These are phyloP conservation scores for Centella asiatica DNA, from an alignment of 129 eudicot species.

Conservation along the genomic window DNA sequence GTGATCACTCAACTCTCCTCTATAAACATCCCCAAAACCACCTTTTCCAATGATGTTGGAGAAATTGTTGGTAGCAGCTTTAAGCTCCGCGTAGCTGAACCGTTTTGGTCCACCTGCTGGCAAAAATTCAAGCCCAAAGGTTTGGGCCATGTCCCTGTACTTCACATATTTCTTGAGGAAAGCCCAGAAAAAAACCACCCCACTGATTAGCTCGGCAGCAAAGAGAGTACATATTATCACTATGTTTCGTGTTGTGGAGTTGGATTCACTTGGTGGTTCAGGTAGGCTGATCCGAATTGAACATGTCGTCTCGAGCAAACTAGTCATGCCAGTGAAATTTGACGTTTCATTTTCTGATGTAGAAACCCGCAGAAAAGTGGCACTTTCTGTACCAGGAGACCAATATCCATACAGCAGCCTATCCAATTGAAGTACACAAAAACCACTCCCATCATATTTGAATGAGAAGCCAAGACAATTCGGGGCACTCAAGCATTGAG, in stretches of 20 bases:
- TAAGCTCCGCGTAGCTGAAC: constrained; percentile 69
- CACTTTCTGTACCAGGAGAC: constrained; percentile 60
- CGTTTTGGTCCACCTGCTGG: constrained; percentile 80
- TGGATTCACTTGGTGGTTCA: constrained; percentile 55
- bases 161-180: constrained; percentile 70
- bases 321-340: constrained; percentile 55
- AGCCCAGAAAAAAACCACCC: constrained; percentile 79
- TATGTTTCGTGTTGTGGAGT: constrained; percentile 56
- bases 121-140: constrained; percentile 74
- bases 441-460: constrained; percentile 49
- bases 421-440: constrained; percentile 43
- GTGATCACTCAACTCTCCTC: constrained; percentile 65
- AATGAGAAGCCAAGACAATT: constrained; percentile 60
- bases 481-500: constrained; percentile 28
- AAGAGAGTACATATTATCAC: constrained; percentile 57
- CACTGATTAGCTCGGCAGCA: constrained; percentile 74
- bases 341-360: constrained; percentile 34
- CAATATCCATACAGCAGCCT: constrained; percentile 47
- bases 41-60: constrained; percentile 72
- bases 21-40: constrained; percentile 79
- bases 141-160: constrained; percentile 91
- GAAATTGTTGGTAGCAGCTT: constrained; percentile 58
- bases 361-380: constrained; percentile 55
- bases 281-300: constrained; percentile 66
- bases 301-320: constrained; percentile 54